These are phyloP conservation scores for Ascoidea asiatica DNA, from an alignment of 805 yeast genomes.

Conservation along the genomic window DNA sequence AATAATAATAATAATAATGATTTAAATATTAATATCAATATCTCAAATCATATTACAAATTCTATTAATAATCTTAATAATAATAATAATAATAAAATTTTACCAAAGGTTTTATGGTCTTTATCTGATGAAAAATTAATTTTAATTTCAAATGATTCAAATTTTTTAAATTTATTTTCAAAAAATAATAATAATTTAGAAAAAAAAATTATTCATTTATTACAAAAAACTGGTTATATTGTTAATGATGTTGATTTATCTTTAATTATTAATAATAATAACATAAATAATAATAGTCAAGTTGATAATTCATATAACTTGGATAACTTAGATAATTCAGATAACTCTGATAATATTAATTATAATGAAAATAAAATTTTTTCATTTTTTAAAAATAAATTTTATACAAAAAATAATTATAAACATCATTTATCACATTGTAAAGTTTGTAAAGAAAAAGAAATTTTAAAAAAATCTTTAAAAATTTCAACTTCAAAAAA, in stretches of 20 bases:
- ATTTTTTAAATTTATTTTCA: not conserved
- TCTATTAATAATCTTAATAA: too few species aligned
- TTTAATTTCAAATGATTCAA: not conserved
- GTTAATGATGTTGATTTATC: not conserved
- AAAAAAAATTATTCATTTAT: too few species aligned
- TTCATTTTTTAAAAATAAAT: not conserved
- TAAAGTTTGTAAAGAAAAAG: not conserved
- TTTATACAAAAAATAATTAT: too few species aligned
- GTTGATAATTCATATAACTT: not conserved
- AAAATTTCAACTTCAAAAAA: too few species aligned
- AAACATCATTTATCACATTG: slow-evolving; percentile 1
- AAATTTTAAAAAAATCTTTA: not conserved
- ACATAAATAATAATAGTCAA: not conserved
- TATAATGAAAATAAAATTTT: too few species aligned
- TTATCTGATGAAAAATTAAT: too few species aligned
- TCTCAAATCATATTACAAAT: too few species aligned
- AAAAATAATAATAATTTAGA: too few species aligned
- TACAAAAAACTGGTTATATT: not conserved
- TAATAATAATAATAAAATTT: too few species aligned
- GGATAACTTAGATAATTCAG: too few species aligned
- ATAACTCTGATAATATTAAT: not conserved
- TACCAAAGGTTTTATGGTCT: not conserved
- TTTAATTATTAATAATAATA: too few species aligned
- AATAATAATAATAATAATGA: not conserved
- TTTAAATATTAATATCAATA: too few species aligned